A percentile compares a stretch with the other conserved stretches of the same genome.
Evolutionary conservation across 2,329 filamentous ascomycete species (phyloP).

Genomic region (Exophiala phaeomuriformis): DNA sequence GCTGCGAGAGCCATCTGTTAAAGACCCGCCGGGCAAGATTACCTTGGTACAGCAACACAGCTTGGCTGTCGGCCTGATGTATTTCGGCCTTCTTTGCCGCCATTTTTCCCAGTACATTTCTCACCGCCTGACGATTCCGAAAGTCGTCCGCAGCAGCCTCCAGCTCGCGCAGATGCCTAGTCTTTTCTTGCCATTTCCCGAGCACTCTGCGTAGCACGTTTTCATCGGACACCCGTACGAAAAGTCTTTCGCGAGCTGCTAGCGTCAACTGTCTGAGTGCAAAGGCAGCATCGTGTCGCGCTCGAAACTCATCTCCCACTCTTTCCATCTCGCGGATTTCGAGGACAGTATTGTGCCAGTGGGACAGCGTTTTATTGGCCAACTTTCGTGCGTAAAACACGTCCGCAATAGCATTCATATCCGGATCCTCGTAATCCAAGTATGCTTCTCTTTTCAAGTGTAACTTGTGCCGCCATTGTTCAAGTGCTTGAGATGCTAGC

Average conservation of each 20-base stretch:
- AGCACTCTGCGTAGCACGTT: constrained; percentile 5
- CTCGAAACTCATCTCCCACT: constrained; percentile 10
- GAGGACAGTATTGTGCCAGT: constrained; percentile 10
- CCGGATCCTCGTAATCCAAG: constrained; percentile 12
- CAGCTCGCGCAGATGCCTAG: constrained; percentile 9
- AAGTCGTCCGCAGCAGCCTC: constrained; percentile 12
- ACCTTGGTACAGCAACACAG: constrained; percentile 9
- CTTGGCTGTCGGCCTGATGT: constrained; percentile 8
- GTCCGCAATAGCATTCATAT: constrained; percentile 13
- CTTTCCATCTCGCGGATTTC: constrained; percentile 11
- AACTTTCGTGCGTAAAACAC: constrained; percentile 4
- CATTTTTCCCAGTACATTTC: constrained; percentile 9
- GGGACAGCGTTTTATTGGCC: constrained; percentile 9
- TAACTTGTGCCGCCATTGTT: constrained; percentile 12
- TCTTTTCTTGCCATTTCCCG: constrained; percentile 12
- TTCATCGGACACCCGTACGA: constrained; percentile 11
- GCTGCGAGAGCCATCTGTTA: constrained; percentile 9
- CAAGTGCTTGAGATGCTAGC: constrained; percentile 16
- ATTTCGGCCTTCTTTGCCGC: constrained; percentile 6
- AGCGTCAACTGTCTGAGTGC: constrained; percentile 15
- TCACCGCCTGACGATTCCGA: constrained; percentile 7
- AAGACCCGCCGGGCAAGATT: constrained; percentile 10
- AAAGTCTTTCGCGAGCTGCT: constrained; percentile 16
- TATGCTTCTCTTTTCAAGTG: constrained; percentile 9
- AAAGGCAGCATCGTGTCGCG: constrained; percentile 5